Conservation (phyloP, 2,329 filamentous ascomycete species). For the Nothopassalora personata region DNA sequence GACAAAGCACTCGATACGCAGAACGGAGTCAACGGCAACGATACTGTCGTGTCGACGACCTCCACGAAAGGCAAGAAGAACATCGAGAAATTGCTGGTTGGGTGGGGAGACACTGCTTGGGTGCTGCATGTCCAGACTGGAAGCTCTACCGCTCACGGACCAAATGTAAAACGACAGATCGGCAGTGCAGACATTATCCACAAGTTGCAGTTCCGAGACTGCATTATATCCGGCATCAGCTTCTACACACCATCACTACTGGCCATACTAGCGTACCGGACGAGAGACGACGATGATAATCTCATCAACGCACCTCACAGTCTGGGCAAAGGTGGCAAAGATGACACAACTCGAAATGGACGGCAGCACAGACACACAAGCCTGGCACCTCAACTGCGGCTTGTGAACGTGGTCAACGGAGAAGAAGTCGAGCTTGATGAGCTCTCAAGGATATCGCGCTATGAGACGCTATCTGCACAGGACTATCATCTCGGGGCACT, state of each 20-base stretch:
- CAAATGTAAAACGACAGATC: conserved; percentile 65
- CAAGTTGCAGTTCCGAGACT: conserved; percentile 85
- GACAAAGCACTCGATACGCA: conserved; percentile 11
- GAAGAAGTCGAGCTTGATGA: conserved; percentile 82
- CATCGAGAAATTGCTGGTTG: conserved; percentile 75
- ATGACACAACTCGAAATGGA: conserved; percentile 58
- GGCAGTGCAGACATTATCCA: conserved; percentile 87
- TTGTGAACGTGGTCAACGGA: conserved; percentile 81
- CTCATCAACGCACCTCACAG: conserved; percentile 33
- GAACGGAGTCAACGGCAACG: conserved; percentile 26
- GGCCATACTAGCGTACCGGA: conserved; percentile 85
- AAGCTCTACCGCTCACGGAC: conserved; percentile 57
- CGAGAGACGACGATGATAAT: conserved; percentile 64
- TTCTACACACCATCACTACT: conserved; percentile 90
- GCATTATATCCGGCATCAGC: conserved; percentile 94
- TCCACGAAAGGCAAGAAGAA: conserved; percentile 29
- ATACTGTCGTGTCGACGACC: conserved; percentile 18
- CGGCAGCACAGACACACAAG: conserved; percentile 70
- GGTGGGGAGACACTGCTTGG: conserved; percentile 96
- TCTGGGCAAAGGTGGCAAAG: conserved; percentile 23
- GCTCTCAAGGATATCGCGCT: conserved; percentile 71
- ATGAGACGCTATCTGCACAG: conserved; percentile 74
- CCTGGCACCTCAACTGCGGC: conserved; percentile 76
- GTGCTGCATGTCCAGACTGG: conserved; percentile 78
- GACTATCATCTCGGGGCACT: conserved; percentile 89